Percentiles rank a stretch among this genome's conserved stretches.
Conservation (phyloP, 2,329 filamentous ascomycete genomes). For the Clathrospora elynae region DNA sequence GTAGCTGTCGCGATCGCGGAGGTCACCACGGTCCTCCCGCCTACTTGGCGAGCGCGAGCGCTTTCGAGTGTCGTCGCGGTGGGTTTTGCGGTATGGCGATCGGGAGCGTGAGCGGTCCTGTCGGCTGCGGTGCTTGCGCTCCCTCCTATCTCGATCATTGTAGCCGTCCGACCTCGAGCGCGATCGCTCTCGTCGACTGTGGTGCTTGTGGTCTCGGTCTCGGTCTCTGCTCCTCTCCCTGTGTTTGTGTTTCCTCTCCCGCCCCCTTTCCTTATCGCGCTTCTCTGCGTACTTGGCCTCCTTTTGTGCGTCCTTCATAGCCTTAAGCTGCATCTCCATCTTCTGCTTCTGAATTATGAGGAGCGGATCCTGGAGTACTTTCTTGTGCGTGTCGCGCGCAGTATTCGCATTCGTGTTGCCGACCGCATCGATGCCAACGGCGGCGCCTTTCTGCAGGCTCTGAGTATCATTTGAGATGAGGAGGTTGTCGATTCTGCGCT, state of each 20-base stretch:
- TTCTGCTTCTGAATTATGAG: constrained; percentile 93
- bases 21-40: constrained; percentile 20
- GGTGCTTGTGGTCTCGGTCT: constrained; percentile 26
- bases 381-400: constrained; percentile 77
- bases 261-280: constrained; percentile 43
- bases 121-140: constrained; percentile 11
- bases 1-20: constrained; percentile 20
- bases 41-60: constrained; percentile 24
- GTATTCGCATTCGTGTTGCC: constrained; percentile 68
- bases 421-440: constrained; percentile 55
- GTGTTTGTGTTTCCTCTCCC: constrained; percentile 56
- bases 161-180: constrained; percentile 42
- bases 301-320: constrained; percentile 60
- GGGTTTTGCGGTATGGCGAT: constrained; percentile 31
- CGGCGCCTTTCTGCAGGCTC: constrained; percentile 67
- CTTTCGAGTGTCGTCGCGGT: constrained; percentile 22
- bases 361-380: constrained; percentile 89
- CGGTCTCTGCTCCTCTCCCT: constrained; percentile 39
- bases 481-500: constrained; percentile 86
- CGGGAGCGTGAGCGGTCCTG: constrained; percentile 23
- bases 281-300: constrained; percentile 46
- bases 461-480: constrained; percentile 77
- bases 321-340: constrained; percentile 62
- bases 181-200: constrained; percentile 42
- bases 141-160: constrained; percentile 36